These are phyloP conservation scores for Fusarium fujikuroi DNA, from an alignment of 2,329 filamentous ascomycete genomes.

Conservation along the genomic window DNA sequence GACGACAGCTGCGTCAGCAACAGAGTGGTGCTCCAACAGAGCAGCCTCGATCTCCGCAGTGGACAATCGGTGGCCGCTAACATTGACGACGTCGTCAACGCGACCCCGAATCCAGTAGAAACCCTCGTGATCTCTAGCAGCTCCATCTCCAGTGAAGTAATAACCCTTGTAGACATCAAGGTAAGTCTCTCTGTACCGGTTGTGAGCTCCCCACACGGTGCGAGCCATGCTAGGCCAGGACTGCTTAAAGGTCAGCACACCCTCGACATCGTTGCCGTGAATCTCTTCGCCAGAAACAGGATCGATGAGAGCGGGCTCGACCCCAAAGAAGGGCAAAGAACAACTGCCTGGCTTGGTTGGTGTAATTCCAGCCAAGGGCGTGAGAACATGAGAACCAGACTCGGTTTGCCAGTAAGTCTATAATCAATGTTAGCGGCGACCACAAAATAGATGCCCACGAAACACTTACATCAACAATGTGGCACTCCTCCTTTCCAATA, in stretches of 20 bases:
- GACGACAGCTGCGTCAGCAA: constrained; percentile 95
- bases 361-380: constrained; percentile 90
- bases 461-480: constrained; percentile 87
- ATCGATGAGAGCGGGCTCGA: constrained; percentile 97
- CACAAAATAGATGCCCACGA: neutral
- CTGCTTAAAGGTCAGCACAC: constrained; percentile 96
- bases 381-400: constrained; percentile 96
- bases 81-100: constrained; percentile 98
- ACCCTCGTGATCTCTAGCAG: constrained; percentile 94
- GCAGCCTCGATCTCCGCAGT: constrained; percentile 98
- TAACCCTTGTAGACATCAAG: constrained; percentile 97
- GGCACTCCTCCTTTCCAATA: constrained; percentile 91
- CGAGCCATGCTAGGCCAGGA: constrained; percentile 98
- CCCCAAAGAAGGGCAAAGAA: constrained; percentile 96
- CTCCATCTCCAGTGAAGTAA: constrained; percentile 97
- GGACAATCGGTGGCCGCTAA: constrained; percentile 93
- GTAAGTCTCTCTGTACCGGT: constrained; percentile 99
- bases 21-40: constrained; percentile 87
- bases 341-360: constrained; percentile 97
- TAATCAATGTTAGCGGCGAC: constrained; percentile 30
- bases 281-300: constrained; percentile 95
- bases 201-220: constrained; percentile 97
- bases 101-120: constrained; percentile 99
- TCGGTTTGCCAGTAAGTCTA: constrained; percentile 99
- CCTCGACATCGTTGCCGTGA: constrained; percentile 95